Evolutionary conservation across 2,329 filamentous ascomycete genomes (phyloP), one percentile per base, ranked within the genome.

Genomic region (Diaporthe sp.): DNA sequence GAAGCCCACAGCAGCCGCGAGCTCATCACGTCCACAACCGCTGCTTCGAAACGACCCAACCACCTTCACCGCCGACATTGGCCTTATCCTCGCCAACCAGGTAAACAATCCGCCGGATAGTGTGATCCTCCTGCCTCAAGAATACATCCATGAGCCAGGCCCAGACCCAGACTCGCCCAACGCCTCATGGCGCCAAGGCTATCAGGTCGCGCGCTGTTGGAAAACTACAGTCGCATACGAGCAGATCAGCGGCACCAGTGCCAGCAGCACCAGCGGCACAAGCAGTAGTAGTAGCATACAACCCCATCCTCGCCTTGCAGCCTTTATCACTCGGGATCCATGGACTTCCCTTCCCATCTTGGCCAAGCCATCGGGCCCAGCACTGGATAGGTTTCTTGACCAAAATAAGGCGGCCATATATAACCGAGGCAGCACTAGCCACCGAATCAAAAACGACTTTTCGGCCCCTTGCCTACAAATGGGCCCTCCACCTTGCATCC

Each of bases 171-270:
- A 59, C n/a, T 27, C 13, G 10, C n/a, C 35, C n/a, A 13, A 42
- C 2, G 35, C 56, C n/a, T 5, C 5, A 19, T 59, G 35, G 56
- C 56, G 35, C 10, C 13, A 59, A 42, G 3, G n/a, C 22, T 42
- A 9, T 0, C 7, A 27, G 0, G 56, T 6, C 22, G 19, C 2
- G 35, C 65, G 32, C 22, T 50, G 42, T 30, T 69, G 47, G 65
- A 69, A 69, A 13, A 69, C 65, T 4, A 69, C 65, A 22, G 44
- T 47, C 19, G 32, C 32, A n/a, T 69, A 69, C 30, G 47, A 69
- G 47, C 47, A 42, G 27, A 39, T 69, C 47, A 42, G 30, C 42
- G 13, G 50, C 42, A 22, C 2, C 17, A 17, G 42, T n/a, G n/a
- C n/a, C 42, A 19, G n/a, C 27, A 59, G 7, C 19, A 19, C 42